phyloP scores from a whole-genome alignment of 164 flowering plant genomes.

The Litsea cubeba region DNA sequence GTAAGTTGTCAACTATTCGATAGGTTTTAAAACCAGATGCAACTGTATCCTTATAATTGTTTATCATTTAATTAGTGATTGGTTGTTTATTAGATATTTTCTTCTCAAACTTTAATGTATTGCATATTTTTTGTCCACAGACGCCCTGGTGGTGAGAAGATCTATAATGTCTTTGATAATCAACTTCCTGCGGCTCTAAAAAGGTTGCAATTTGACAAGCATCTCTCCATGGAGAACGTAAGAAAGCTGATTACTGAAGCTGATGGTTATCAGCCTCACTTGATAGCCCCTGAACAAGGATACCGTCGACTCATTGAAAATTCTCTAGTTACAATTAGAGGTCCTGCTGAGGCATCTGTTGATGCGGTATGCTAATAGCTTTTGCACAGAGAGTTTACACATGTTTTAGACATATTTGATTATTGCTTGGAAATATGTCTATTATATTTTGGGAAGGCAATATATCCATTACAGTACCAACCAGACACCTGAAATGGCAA shows the following conservation, averaged over 20 bases:
- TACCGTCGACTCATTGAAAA: slow-evolving; percentile 91
- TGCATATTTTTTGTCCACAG: slow-evolving; percentile 25
- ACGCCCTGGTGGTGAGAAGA: slow-evolving; percentile 80
- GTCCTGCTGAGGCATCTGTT: slow-evolving; percentile 94
- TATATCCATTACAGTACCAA: too few relatives aligned
- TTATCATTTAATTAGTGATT: too few relatives aligned
- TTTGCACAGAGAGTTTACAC: not conserved
- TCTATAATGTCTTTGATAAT: slow-evolving; percentile 73
- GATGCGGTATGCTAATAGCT: slow-evolving; percentile 59
- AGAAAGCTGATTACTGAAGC: slow-evolving; percentile 76
- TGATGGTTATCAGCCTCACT: slow-evolving; percentile 84
- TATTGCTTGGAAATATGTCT: too few relatives aligned
- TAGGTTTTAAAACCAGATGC: too few relatives aligned
- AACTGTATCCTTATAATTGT: too few relatives aligned
- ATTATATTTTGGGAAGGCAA: too few relatives aligned
- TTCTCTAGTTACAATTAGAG: slow-evolving; percentile 64
- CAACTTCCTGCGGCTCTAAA: slow-evolving; percentile 86
- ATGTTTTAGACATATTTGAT: too few relatives aligned
- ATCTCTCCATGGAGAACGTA: slow-evolving; percentile 78
- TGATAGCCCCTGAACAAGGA: slow-evolving; percentile 88
- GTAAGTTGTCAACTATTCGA: too few relatives aligned
- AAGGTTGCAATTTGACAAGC: slow-evolving; percentile 79
- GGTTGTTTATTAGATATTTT: too few relatives aligned
- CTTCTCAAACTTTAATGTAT: too few relatives aligned
- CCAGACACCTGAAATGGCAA: too few relatives aligned